These are phyloP conservation scores for Trypanosoma boissoni DNA, from an alignment of 208 protist species.

Conservation along the genomic window DNA sequence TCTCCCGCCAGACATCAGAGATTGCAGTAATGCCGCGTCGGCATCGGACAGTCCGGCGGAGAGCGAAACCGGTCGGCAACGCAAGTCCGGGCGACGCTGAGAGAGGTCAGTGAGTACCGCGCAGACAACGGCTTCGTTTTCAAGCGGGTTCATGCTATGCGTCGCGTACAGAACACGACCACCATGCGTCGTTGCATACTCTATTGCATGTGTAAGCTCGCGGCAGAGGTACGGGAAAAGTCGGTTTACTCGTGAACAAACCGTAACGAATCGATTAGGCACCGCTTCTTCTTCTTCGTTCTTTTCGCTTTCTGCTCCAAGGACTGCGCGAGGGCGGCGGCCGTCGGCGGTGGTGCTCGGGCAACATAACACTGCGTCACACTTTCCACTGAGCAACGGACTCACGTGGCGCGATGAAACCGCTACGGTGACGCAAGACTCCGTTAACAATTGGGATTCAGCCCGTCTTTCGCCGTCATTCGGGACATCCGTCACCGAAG, in stretches of 20 bases:
- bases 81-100: constrained; percentile 8
- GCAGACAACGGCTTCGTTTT: constrained; percentile 93
- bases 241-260: constrained; percentile 36
- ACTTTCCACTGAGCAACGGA: constrained; percentile 10
- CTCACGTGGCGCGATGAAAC: constrained; percentile 1
- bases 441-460: too few species aligned
- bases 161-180: constrained; percentile 92
- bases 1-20: background rate
- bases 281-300: constrained; percentile 20
- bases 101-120: constrained; percentile 43
- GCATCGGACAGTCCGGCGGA: background rate
- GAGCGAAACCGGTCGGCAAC: constrained; percentile 20
- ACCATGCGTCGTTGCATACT: constrained; percentile 13
- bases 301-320: constrained; percentile 16
- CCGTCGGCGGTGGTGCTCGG: constrained; percentile 66
- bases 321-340: constrained; percentile 39
- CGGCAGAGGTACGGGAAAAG: constrained; percentile 38
- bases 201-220: constrained; percentile 35
- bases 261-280: constrained; percentile 45
- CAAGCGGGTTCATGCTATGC: constrained; percentile 91
- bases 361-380: constrained; percentile 53
- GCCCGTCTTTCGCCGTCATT: background rate
- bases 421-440: constrained; percentile 3
- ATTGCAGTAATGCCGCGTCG: background rate
- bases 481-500: background rate